A percentile compares a stretch with the other conserved stretches of the same genome.
phyloP scores from a whole-genome alignment of 768 basidiomycete species.

The Xerocomellus dryophilus region DNA sequence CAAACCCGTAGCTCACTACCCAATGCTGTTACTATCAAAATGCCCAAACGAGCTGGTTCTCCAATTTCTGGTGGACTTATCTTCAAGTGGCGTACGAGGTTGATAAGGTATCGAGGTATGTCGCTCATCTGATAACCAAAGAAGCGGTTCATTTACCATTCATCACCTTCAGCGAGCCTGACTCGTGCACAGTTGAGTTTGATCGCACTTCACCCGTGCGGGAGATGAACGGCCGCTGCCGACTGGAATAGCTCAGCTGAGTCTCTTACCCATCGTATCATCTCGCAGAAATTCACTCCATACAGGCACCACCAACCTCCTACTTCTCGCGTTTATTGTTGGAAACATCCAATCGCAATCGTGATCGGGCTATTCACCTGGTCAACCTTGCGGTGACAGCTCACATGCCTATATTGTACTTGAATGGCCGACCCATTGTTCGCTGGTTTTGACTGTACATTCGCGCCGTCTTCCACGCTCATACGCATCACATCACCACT shows the following conservation, averaged over 20 bases:
- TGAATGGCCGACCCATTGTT: constrained; percentile 15
- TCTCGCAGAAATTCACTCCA: background rate
- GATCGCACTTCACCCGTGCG: background rate
- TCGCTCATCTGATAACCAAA: constrained; percentile 5
- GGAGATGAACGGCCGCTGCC: constrained; percentile 12
- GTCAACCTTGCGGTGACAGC: constrained; percentile 3
- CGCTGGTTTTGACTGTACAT: constrained; percentile 14
- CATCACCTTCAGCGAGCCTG: constrained; percentile 1
- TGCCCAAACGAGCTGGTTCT: constrained; percentile 1
- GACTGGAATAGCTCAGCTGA: constrained; percentile 1
- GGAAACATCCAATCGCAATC: background rate
- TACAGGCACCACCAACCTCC: background rate
- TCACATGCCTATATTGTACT: constrained; percentile 11
- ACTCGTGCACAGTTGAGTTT: constrained; percentile 13
- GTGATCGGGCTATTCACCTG: constrained; percentile 1
- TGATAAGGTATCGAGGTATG: constrained; percentile 20
- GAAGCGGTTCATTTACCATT: constrained; percentile 16
- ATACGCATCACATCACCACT: background rate
- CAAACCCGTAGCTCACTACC: background rate
- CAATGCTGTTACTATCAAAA: constrained; percentile 3
- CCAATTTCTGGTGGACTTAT: background rate
- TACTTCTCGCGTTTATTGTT: constrained; percentile 1
- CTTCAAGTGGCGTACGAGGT: background rate
- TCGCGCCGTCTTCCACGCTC: constrained; percentile 6
- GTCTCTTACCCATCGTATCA: background rate